Evolutionary conservation across 345 rosid genomes (phyloP), one percentile per base, ranked within the genome.

Genomic region (Eutrema yunnanense): DNA sequence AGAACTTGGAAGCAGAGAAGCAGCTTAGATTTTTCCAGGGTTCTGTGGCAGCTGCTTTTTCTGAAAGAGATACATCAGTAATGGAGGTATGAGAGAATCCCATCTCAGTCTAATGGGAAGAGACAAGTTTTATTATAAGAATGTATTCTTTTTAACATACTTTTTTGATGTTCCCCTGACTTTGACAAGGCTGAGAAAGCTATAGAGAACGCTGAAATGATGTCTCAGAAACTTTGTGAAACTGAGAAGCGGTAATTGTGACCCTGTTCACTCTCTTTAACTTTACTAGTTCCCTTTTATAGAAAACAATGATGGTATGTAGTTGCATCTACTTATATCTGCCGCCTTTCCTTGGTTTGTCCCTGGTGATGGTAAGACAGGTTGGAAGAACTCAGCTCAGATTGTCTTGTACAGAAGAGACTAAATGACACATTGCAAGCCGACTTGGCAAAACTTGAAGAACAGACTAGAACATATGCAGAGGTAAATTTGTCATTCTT

Each of bases 1-100:
- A 96, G 99, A 96, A 90, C 79, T 52, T 74, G 75, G 99, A 96
- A 79, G 86, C 87, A 32, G 99, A 96, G 83, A 96, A 86, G 84
- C 99, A 90, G 82, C 77, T 95, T 67, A 90, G 90, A 61, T 95
- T 86, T 85, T 95, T 95, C 78, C 99, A 95, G 79, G 88, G 96
- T 44, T 88, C 97, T 74, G 97, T 92, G 56, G 99, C 97, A 13
- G 86, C 88, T 76, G 97, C 98, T 74, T 96, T 96, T 87, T 92
- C 99, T 59, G 98, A 92, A 73, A 87, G 99, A 57, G 99, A 96
- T 81, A 77, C 84, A 64, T 82, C 98, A n/a, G 76, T 96, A 54
- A 87, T 96, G 94, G 97, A 96, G 99, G 99, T 89, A 60, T 26
- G 62, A 36, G 42, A 70, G 52, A 43, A 65, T 27, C 52, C 3